These are phyloP conservation scores for Orbilia quercus DNA, from an alignment of 2,329 filamentous ascomycete species.

Conservation along the genomic window DNA sequence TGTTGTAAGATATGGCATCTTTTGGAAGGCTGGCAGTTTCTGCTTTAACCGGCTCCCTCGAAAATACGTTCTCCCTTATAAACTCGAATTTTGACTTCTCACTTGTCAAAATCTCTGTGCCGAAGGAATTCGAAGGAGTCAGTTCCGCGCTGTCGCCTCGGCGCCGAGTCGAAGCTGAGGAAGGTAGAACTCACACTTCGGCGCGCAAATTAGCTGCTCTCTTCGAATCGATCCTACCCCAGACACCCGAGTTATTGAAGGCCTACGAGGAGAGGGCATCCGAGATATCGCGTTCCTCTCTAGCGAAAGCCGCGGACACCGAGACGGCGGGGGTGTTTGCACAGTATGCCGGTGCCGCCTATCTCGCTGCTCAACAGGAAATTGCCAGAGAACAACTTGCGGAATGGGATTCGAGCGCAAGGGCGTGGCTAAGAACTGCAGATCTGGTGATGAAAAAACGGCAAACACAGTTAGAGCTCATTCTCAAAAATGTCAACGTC, in stretches of 20 bases:
- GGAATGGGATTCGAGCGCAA: conserved; percentile 62
- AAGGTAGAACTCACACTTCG: conserved; percentile 24
- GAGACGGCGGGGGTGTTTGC: conserved; percentile 43
- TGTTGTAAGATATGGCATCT: conserved; percentile 7
- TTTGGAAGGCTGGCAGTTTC: conserved; percentile 28
- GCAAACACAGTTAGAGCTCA: conserved; percentile 59
- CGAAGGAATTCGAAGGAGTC: conserved; percentile 45
- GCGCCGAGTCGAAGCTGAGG: conserved; percentile 38
- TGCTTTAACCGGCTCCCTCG: conserved; percentile 18
- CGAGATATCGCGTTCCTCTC: conserved; percentile 51
- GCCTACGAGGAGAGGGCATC: conserved; percentile 54
- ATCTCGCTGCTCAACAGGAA: conserved; percentile 54
- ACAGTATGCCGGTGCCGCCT: conserved; percentile 60
- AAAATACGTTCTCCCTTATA: conserved; percentile 38
- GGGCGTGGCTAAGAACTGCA: conserved; percentile 61
- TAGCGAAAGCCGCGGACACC: conserved; percentile 6
- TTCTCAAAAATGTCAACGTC: conserved; percentile 58
- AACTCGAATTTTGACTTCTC: conserved; percentile 54
- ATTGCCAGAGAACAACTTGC: conserved; percentile 59
- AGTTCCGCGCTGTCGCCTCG: conserved; percentile 18
- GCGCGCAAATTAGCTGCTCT: conserved; percentile 45
- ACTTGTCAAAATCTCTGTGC: conserved; percentile 35
- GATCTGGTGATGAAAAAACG: conserved; percentile 58
- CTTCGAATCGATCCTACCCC: conserved; percentile 33
- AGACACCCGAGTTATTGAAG: conserved; percentile 34